These are phyloP conservation scores for Erigeron philadelphicus DNA, from an alignment of 140 eudicot genomes.

Conservation along the genomic window DNA sequence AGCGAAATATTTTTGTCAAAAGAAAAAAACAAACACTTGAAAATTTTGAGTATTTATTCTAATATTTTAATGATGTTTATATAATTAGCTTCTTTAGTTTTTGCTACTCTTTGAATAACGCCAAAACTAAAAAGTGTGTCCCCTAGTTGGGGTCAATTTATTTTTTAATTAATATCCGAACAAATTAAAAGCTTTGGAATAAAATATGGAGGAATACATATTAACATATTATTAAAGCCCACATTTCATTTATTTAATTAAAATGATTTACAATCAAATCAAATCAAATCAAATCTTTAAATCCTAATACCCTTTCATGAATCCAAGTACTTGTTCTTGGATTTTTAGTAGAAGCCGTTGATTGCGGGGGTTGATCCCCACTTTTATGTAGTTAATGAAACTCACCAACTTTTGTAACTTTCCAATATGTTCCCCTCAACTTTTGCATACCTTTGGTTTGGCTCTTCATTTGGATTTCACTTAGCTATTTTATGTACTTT, in stretches of 20 bases:
- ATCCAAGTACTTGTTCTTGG: slow-evolving; percentile 29
- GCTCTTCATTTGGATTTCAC: too few species aligned
- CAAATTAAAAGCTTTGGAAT: not conserved
- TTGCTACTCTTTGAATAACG: not conserved
- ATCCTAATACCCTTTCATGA: slow-evolving; percentile 20
- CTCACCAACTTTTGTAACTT: slow-evolving; percentile 4
- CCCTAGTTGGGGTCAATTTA: slow-evolving; percentile 25
- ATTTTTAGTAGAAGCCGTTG: slow-evolving; percentile 33
- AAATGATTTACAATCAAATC: slow-evolving; percentile 26
- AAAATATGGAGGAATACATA: not conserved
- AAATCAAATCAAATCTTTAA: slow-evolving; percentile 32
- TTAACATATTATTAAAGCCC: slow-evolving; percentile 1
- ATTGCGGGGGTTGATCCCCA: slow-evolving; percentile 36
- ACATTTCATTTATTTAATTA: slow-evolving; percentile 21
- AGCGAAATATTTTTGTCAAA: too few species aligned
- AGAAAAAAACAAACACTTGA: too few species aligned
- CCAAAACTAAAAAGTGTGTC: slow-evolving; percentile 13
- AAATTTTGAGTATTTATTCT: too few species aligned
- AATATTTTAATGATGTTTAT: too few species aligned
- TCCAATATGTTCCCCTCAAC: not conserved
- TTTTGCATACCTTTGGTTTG: too few species aligned
- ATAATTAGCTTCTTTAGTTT: too few species aligned
- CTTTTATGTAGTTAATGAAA: slow-evolving; percentile 13
- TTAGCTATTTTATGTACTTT: too few species aligned
- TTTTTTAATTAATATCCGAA: not conserved